Evolutionary conservation across 805 yeast genomes (phyloP).

Genomic region (Kluyveromyces aestuarii): DNA sequence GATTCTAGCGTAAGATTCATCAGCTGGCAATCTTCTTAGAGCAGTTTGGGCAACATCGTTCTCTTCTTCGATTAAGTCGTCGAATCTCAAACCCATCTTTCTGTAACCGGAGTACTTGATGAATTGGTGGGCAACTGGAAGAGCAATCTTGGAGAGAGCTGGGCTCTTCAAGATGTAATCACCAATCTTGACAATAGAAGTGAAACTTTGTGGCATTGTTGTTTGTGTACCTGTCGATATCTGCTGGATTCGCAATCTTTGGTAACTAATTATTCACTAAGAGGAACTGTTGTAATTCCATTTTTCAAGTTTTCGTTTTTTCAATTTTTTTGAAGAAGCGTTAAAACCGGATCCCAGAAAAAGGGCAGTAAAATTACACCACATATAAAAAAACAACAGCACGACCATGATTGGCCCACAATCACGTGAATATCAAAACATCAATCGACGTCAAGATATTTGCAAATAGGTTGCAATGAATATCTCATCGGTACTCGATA

Average conservation of each 20-base stretch:
- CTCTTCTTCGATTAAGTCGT: constrained; percentile 85
- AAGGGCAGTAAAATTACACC: neutral
- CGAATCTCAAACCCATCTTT: constrained; percentile 84
- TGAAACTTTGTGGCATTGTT: constrained; percentile 38
- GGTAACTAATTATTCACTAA: neutral
- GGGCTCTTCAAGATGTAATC: constrained; percentile 80
- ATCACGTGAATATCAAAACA: neutral
- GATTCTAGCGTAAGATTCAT: constrained; percentile 81
- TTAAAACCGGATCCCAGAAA: neutral
- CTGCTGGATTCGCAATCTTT: neutral
- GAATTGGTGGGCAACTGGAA: constrained; percentile 74
- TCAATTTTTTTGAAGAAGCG: neutral
- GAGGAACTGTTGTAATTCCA: too few species aligned
- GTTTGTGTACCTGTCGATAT: neutral
- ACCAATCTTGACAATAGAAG: constrained; percentile 63
- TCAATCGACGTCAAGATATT: too few species aligned
- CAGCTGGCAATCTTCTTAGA: constrained; percentile 73
- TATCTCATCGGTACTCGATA: too few species aligned
- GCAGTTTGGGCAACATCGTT: constrained; percentile 81
- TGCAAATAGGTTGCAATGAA: neutral
- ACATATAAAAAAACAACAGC: neutral
- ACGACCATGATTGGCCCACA: neutral
- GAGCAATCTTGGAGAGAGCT: constrained; percentile 58
- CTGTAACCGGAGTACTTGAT: constrained; percentile 82
- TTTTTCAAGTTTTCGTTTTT: neutral